Evolutionary conservation across 768 basidiomycete genomes (phyloP).

Genomic region (Pleurotus ostreatus): DNA sequence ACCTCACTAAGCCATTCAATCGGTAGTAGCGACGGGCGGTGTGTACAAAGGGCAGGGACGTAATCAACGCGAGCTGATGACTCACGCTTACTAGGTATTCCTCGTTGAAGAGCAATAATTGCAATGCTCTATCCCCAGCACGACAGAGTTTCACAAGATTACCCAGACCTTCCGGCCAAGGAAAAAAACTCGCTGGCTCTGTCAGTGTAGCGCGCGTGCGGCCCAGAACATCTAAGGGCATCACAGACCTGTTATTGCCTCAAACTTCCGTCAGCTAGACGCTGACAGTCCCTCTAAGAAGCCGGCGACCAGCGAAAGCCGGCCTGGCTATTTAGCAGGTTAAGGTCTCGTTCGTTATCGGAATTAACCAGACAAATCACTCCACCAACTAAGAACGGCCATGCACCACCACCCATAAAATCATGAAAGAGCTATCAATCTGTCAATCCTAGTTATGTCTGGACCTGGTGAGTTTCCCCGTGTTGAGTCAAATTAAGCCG

Average conservation of each 20-base stretch:
- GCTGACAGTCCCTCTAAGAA: conserved; percentile 86
- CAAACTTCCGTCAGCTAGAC: conserved; percentile 81
- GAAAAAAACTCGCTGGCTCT: conserved; percentile 77
- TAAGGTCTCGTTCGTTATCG: conserved; percentile 83
- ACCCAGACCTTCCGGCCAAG: conserved; percentile 40
- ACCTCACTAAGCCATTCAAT: conserved; percentile 90
- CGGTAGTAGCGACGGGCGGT: conserved; percentile 88
- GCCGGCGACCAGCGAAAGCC: conserved; percentile 61
- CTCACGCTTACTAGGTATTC: conserved; percentile 85
- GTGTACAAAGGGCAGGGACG: conserved; percentile 90
- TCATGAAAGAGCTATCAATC: conserved; percentile 84
- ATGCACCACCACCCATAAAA: conserved; percentile 87
- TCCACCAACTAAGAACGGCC: conserved; percentile 88
- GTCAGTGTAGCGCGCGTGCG: conserved; percentile 87
- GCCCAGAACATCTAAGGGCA: conserved; percentile 90
- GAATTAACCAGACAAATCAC: conserved; percentile 88
- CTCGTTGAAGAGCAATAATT: conserved; percentile 91
- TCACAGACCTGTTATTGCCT: conserved; percentile 92
- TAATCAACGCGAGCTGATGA: conserved; percentile 89
- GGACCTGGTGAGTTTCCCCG: conserved; percentile 79
- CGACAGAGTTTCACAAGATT: conserved; percentile 78
- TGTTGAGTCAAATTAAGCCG: conserved; percentile 85
- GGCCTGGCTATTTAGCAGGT: conserved; percentile 75
- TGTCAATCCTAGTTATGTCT: conserved; percentile 75
- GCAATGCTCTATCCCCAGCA: conserved; percentile 88